Evolutionary conservation across 371 early-diverging fungal species (phyloP), one percentile per base, ranked within the genome.

Genomic region (Parasitella parasitica): DNA sequence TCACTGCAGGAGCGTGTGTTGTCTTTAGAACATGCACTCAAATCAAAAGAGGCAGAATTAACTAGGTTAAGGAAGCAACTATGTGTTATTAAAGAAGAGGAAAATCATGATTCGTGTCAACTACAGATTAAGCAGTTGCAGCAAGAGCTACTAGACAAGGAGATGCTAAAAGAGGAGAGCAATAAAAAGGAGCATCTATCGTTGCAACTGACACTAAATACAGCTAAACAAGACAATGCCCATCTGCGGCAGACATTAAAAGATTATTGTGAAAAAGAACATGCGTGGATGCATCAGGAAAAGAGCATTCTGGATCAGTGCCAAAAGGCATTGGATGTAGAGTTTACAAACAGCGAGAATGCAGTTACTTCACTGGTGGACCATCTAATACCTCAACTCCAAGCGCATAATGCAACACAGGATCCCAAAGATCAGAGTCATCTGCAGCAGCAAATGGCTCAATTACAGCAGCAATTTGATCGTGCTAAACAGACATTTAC

Each of bases 401-500:
- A 22, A 24, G 13, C 8, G 22, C 46, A 24, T 22, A 8, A 22
- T 0, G 24, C 12, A 3, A 46, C 24, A 24, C 3, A 9, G 12
- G 24, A 24, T 24, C 46, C 46, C 24, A 24, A 18, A 20, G 46
- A 46, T 32, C 6, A 3, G 20, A 46, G 20, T 8, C 46, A 46
- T 20, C 24, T 46, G 26, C 53, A 32, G 22, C 53, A 50, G 18
- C 49, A 56, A 37, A 20, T 55, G 9, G 4, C 30, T 24, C 26
- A 39, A 18, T 16, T 52, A 39, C 39, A 52, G 16, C 34, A 39
- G 13, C 41, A 34, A 27, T 43, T 51, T 2, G 32, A 56, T 20
- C 20, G 52, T 28, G 70, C 72, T 3, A 69, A 77, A 34, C 57
- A 70, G 24, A 54, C 65, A 54, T 81, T 66, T 32, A 74, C 69